Evolutionary conservation across 2,329 filamentous ascomycete genomes (phyloP), one percentile per base, ranked within the genome.

Genomic region (Lachnellula willkommii): DNA sequence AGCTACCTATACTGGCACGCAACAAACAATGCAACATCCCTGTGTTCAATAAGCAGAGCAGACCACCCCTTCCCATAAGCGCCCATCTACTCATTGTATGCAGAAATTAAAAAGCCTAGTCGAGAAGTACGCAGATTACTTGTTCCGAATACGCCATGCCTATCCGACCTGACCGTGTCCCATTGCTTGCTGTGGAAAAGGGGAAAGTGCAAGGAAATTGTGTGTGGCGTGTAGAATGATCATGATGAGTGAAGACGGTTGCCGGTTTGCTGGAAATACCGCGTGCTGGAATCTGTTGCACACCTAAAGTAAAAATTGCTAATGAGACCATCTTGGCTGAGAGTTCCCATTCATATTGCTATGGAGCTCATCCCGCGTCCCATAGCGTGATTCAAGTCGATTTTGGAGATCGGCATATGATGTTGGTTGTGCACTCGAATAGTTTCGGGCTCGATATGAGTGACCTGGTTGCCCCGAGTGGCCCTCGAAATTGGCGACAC

Each of bases 71-170:
- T 20, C 20, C 45, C 45, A 22, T 32, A n/a, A 32, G n/a, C 45
- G 45, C 45, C 20, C 22, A 47, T 32, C 45, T 24, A 47, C 28
- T 32, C 22, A 17, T n/a, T 35, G 32, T 17, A n/a, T 26, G 26
- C 24, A 4, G 24, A 43, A 43, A 32, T 8, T 5, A 22, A 51
- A 26, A 17, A 47, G n/a, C 12, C 24, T 8, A 47, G 6, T 43
- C 22, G 39, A 51, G 17, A n/a, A 51, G 15, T 51, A 51, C 36
- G 49, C 37, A 42, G 28, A 35, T 28, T 24, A 20, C 20, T 43
- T 26, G 49, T 37, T 40, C 49, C 49, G 36, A 51, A 51, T 42
- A 51, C 49, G 37, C 49, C 49, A 42, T 37, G 20, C 35, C 36
- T 24, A 35, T 4, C 22, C 12, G 26, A 32, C 46, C 26, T 28